Evolutionary conservation across 2,329 filamentous ascomycete genomes (phyloP).

Genomic region (Furcasterigmium sp.): DNA sequence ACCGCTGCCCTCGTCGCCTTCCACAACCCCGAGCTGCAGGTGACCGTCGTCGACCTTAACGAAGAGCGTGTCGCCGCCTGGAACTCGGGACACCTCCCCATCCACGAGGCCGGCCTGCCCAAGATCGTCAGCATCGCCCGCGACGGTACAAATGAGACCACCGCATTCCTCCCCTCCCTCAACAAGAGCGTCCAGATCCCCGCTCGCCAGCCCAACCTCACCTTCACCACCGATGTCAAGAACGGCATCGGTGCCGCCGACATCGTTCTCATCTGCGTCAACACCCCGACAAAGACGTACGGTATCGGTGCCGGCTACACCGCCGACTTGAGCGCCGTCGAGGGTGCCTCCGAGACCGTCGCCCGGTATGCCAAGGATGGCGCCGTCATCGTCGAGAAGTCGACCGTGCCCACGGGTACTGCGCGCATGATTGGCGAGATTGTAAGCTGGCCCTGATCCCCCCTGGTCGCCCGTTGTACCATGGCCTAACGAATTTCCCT

Average conservation of each 20-base stretch:
- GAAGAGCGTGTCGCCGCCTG: slow-evolving; percentile 61
- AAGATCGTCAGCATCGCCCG: slow-evolving; percentile 63
- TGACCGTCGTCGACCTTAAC: slow-evolving; percentile 72
- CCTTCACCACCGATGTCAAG: slow-evolving; percentile 66
- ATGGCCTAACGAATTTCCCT: neutral
- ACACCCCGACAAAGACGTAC: slow-evolving; percentile 70
- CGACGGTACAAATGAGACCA: slow-evolving; percentile 45
- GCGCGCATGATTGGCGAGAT: slow-evolving; percentile 65
- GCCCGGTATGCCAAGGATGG: slow-evolving; percentile 60
- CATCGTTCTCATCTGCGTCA: slow-evolving; percentile 70
- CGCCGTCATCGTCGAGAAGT: slow-evolving; percentile 77
- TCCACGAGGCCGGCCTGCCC: slow-evolving; percentile 68
- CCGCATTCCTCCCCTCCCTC: slow-evolving; percentile 32
- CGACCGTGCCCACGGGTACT: slow-evolving; percentile 72
- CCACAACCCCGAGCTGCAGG: slow-evolving; percentile 64
- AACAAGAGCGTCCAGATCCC: slow-evolving; percentile 25
- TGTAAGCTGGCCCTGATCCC: slow-evolving; percentile 32
- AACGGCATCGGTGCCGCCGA: slow-evolving; percentile 61
- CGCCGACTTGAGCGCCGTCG: slow-evolving; percentile 67
- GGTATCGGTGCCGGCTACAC: slow-evolving; percentile 66
- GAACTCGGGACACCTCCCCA: slow-evolving; percentile 69
- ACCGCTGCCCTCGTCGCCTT: slow-evolving; percentile 71
- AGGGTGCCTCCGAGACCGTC: slow-evolving; percentile 63
- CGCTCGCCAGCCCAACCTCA: slow-evolving; percentile 57
- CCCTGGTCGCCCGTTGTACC: neutral